Percentiles rank a stretch among this genome's conserved stretches.
phyloP scores from a whole-genome alignment of 1,284 basidiomycete species.

The Pseudozyma thailandica region DNA sequence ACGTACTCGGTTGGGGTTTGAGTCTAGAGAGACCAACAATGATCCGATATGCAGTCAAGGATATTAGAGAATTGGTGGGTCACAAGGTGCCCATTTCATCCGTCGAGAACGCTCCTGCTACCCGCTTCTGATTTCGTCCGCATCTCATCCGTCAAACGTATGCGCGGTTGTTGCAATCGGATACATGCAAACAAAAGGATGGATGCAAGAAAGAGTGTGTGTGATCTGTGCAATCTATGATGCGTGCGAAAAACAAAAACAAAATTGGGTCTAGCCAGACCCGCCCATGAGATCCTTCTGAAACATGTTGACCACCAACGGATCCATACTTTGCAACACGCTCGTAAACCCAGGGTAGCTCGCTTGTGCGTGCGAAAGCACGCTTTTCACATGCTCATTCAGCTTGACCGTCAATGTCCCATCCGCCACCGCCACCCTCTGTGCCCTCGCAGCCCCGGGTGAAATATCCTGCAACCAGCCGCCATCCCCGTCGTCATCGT shows the following conservation, averaged over 20 bases:
- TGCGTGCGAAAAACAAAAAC: not conserved
- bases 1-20: slow-evolving; percentile 97
- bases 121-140: slow-evolving; percentile 52
- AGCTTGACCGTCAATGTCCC: slow-evolving; percentile 44
- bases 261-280: not conserved
- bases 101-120: slow-evolving; percentile 65
- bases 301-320: slow-evolving; percentile 61
- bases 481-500: slow-evolving; percentile 32
- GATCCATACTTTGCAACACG: slow-evolving; percentile 53
- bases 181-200: not conserved
- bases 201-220: too few species aligned
- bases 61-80: slow-evolving; percentile 95
- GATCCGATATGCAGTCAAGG: slow-evolving; percentile 87
- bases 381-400: slow-evolving; percentile 35
- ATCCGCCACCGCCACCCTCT: slow-evolving; percentile 46
- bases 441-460: slow-evolving; percentile 54
- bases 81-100: slow-evolving; percentile 82
- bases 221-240: not conserved
- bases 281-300: slow-evolving; percentile 48
- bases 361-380: slow-evolving; percentile 50
- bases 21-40: slow-evolving; percentile 97
- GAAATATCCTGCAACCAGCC: slow-evolving; percentile 59
- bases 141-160: not conserved
- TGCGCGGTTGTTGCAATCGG: not conserved
- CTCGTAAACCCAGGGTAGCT: slow-evolving; percentile 29